Conservation (phyloP, 106 monocot genomes). For the Dendrobium catenatum region DNA sequence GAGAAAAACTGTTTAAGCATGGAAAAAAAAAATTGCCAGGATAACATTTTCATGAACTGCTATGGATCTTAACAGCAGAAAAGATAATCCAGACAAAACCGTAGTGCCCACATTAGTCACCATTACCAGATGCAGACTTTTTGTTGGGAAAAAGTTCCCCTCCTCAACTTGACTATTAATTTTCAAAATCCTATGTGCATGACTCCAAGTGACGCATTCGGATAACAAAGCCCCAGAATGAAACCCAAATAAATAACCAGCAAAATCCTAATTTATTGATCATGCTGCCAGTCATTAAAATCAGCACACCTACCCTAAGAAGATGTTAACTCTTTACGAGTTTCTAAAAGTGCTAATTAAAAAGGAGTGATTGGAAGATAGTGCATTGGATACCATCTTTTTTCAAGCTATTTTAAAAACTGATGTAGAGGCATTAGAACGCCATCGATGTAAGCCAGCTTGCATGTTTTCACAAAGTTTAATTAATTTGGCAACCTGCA, state of each 20-base stretch:
- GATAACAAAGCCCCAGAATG: neutral
- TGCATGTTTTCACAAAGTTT: neutral
- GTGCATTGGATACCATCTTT: neutral
- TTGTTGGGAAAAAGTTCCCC: neutral
- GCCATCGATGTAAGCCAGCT: neutral
- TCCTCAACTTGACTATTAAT: too few relatives aligned
- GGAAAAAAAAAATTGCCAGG: conserved; percentile 14
- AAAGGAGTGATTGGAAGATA: too few relatives aligned
- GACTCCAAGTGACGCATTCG: too few relatives aligned
- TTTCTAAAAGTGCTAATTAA: neutral
- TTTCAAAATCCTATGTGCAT: too few relatives aligned
- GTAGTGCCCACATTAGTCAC: neutral
- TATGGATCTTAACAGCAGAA: neutral
- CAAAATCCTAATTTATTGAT: too few relatives aligned
- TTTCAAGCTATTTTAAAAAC: conserved; percentile 1
- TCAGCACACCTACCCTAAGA: neutral
- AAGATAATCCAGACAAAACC: neutral
- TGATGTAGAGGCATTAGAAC: neutral
- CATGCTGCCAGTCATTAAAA: too few relatives aligned
- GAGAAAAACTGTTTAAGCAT: conserved; percentile 82
- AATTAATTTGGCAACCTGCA: neutral
- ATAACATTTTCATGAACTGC: neutral
- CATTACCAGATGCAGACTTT: neutral
- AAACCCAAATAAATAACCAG: too few relatives aligned
- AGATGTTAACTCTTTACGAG: neutral